A percentile compares a stretch with the other conserved stretches of the same genome.
Evolutionary conservation across 129 eudicot genomes (phyloP).

Genomic region (Solidago caesia): DNA sequence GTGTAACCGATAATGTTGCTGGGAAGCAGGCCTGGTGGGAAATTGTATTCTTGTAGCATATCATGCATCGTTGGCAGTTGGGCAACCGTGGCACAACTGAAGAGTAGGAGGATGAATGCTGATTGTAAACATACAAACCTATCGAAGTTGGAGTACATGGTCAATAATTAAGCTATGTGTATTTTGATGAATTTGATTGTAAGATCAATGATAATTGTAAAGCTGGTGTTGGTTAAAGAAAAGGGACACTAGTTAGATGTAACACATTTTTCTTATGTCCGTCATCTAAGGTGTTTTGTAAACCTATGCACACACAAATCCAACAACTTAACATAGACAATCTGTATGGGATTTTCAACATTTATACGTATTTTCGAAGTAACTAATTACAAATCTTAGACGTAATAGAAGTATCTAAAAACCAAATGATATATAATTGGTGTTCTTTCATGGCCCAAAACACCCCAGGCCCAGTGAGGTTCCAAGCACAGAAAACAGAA

Average conservation of each 20-base stretch:
- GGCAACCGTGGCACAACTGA: constrained; percentile 7
- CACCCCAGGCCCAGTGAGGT: no score
- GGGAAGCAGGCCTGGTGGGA: constrained; percentile 47
- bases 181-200: no score
- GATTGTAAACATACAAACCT: no score
- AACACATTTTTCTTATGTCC: constrained; percentile 13
- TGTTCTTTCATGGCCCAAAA: no score
- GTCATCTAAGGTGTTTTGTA: background rate
- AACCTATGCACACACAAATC: background rate
- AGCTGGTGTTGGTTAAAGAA: no score
- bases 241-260: background rate
- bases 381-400: background rate
- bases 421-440: no score
- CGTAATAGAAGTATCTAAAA: background rate
- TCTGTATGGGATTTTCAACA: background rate
- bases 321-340: background rate
- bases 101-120: constrained; percentile 4
- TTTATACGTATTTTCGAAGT: no score
- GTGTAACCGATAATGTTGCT: constrained; percentile 42
- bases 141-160: no score
- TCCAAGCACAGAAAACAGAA: no score
- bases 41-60: constrained; percentile 36
- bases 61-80: constrained; percentile 36
- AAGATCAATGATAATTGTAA: no score
- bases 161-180: no score